A percentile compares a stretch with the other conserved stretches of the same genome.
Conservation (phyloP, 306 rosid genomes). For the Leucaena leucocephala region DNA sequence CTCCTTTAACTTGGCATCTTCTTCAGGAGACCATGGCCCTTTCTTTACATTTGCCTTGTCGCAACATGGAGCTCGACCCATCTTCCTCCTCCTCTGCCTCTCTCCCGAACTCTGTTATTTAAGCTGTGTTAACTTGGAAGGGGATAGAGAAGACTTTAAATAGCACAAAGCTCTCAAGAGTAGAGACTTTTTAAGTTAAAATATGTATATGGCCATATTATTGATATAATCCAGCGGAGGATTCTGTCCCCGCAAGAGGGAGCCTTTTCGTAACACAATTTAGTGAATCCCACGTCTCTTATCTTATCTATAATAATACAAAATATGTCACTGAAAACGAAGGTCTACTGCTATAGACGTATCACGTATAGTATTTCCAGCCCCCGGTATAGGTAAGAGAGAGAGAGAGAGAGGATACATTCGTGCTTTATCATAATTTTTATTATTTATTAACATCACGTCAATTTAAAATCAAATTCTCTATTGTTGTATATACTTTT, state of each 20-base stretch:
- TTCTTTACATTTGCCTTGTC: constrained; percentile 80
- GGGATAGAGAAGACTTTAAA: constrained; percentile 34
- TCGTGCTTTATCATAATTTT: too few relatives aligned
- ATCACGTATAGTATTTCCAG: constrained; percentile 10
- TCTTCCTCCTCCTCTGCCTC: constrained; percentile 13
- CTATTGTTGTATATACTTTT: neutral
- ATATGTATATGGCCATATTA: constrained; percentile 19
- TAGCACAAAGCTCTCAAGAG: constrained; percentile 32
- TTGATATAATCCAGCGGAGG: constrained; percentile 31
- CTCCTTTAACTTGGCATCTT: constrained; percentile 68
- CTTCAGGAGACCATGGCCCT: constrained; percentile 89
- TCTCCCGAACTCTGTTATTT: neutral
- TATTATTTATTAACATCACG: neutral
- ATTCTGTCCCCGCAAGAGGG: constrained; percentile 38
- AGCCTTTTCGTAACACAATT: constrained; percentile 21
- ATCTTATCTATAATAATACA: neutral
- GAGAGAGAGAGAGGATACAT: neutral
- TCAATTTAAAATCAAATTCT: neutral
- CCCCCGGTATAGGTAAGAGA: constrained; percentile 19
- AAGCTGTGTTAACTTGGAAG: neutral
- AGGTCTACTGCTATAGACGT: neutral
- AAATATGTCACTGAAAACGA: constrained; percentile 32
- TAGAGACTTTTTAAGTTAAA: constrained; percentile 38
- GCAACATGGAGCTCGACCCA: constrained; percentile 88
- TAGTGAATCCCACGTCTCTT: constrained; percentile 35